Conservation (phyloP, 768 basidiomycete species). For the Tephrocybe sp. region DNA sequence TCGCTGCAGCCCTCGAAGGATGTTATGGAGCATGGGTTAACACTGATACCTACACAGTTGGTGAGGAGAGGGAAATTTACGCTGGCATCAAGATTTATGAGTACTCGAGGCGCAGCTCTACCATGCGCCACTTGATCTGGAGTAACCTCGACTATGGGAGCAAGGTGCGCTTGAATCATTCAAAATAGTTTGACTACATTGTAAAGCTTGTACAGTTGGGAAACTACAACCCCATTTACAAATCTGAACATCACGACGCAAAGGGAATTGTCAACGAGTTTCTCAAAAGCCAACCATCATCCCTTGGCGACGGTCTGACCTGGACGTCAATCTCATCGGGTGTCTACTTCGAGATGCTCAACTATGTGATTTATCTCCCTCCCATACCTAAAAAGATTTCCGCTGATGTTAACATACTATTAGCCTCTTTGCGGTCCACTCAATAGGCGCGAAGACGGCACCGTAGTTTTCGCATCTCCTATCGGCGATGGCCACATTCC, state of each 20-base stretch:
- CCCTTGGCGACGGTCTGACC: conserved; percentile 26
- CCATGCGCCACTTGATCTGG: conserved; percentile 38
- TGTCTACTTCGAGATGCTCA: conserved; percentile 41
- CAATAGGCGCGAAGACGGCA: conserved; percentile 34
- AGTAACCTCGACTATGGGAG: conserved; percentile 38
- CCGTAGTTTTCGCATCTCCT: conserved; percentile 35
- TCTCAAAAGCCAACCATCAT: conserved; percentile 32
- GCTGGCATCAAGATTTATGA: conserved; percentile 40
- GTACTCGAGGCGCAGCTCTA: conserved; percentile 27
- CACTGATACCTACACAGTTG: conserved; percentile 37
- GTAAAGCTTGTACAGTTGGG: conserved; percentile 12
- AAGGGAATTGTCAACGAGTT: conserved; percentile 40
- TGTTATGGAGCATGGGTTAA: conserved; percentile 41
- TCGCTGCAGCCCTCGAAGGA: conserved; percentile 29
- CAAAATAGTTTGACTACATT: neutral
- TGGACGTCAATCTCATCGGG: conserved; percentile 37
- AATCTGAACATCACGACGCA: conserved; percentile 36
- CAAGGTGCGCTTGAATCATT: conserved; percentile 26
- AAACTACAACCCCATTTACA: conserved; percentile 28
- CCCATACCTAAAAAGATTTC: too few relatives aligned
- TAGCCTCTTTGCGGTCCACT: conserved; percentile 31
- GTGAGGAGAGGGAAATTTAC: conserved; percentile 36
- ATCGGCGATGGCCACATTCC: conserved; percentile 33
- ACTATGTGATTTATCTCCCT: conserved; percentile 24
- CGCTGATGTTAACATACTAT: neutral